Evolutionary conservation across 495 filamentous ascomycete species (phyloP), one percentile per base, ranked within the genome.

Genomic region (Oidiodendron maius): DNA sequence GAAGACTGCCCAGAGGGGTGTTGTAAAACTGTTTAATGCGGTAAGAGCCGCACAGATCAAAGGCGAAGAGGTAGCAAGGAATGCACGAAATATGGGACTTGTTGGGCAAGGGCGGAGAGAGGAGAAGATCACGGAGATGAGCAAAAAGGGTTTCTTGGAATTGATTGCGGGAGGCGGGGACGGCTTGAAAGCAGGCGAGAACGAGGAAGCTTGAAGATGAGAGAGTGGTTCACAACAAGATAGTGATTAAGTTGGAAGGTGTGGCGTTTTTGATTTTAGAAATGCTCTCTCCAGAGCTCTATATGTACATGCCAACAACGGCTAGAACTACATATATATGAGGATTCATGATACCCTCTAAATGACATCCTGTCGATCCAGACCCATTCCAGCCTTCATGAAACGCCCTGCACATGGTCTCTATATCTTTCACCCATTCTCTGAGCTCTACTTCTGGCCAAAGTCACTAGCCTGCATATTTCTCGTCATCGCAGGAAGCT

Each of bases 391-490:
- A 6, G 2, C 15, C 1, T 17, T n/a, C n/a, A n/a, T n/a, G n/a
- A n/a, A n/a, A n/a, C 17, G 13, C 17, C 38, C 10, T 40, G 16
- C 13, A 15, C 38, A 44, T 51, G 17, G 3, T 37, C 4, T 39
- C 40, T 17, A 5, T 46, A 4, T 28, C 30, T 9, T 37, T 28
- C 15, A 44, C 36, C 30, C 13, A 26, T 17, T 21, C 1, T 18
- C 28, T 28, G 18, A 44, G 13, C 39, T 46, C 20, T 46, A 21
- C 10, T 72, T 78, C 55, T 67, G 72, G 11, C 67, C 71, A 62
- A 99, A 97, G 66, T 97, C 93, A 63, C 87, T 95, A 20, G 87
- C 87, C 70, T 98, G 94, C 58, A 98, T 56, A 62, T 98, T 98
- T 64, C 94, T 80, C 45, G 93, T 98, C 89, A 96, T 96, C 24